Percentiles rank a stretch among this genome's conserved stretches.
These are phyloP conservation scores for Mycena rosella DNA, from an alignment of 768 basidiomycete genomes.

Conservation along the genomic window DNA sequence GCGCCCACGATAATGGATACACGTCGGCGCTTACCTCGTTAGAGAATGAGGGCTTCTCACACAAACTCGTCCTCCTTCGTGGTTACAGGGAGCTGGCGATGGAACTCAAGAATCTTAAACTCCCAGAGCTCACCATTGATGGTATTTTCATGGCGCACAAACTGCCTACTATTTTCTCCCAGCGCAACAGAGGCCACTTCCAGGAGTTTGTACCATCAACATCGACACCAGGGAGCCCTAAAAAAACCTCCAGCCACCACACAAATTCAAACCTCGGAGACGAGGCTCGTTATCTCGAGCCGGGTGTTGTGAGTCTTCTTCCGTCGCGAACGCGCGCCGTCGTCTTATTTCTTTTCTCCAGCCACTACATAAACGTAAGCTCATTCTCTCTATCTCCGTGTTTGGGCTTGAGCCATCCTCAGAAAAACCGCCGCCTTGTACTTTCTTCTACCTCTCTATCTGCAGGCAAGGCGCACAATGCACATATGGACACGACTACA, in stretches of 20 bases:
- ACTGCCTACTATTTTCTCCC: constrained; percentile 39
- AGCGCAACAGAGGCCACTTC: constrained; percentile 10
- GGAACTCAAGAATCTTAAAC: constrained; percentile 52
- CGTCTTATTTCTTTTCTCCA: neutral
- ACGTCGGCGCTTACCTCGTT: constrained; percentile 54
- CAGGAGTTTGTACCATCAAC: constrained; percentile 11
- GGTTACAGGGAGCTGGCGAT: constrained; percentile 58
- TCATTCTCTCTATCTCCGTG: neutral
- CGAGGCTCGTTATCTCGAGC: constrained; percentile 22
- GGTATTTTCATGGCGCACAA: constrained; percentile 59
- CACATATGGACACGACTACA: constrained; percentile 54
- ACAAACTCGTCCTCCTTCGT: constrained; percentile 61
- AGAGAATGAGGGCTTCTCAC: constrained; percentile 56
- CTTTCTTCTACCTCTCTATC: constrained; percentile 54
- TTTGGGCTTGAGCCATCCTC: neutral
- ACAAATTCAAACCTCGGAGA: neutral
- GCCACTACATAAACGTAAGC: constrained; percentile 37
- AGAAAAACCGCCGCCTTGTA: constrained; percentile 57
- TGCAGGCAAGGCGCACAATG: constrained; percentile 50
- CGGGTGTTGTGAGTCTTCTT: constrained; percentile 17
- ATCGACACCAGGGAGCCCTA: constrained; percentile 7
- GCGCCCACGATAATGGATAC: constrained; percentile 67
- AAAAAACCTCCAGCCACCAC: constrained; percentile 3
- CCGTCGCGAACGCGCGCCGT: neutral
- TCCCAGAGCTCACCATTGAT: constrained; percentile 53